These are phyloP conservation scores for Lagenidium giganteum DNA, from an alignment of 352 stramenopile species.

Conservation along the genomic window DNA sequence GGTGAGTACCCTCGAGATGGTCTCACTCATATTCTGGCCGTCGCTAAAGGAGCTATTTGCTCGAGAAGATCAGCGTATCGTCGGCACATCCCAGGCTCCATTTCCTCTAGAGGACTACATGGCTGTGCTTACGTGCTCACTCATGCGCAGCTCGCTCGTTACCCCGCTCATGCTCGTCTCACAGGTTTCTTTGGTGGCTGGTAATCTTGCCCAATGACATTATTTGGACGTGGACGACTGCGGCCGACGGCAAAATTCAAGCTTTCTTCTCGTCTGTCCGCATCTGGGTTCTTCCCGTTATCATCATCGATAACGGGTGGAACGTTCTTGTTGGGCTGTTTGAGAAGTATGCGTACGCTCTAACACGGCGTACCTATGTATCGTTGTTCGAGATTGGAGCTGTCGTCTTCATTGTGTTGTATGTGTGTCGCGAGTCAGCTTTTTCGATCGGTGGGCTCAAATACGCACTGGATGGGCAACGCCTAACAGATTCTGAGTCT, in stretches of 20 bases:
- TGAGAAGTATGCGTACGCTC: constrained; percentile 1
- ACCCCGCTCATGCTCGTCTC: constrained; percentile 7
- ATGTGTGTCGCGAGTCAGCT: not conserved
- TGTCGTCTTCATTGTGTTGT: not conserved
- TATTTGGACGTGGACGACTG: constrained; percentile 7
- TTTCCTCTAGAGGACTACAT: constrained; percentile 6
- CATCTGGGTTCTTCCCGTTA: constrained; percentile 6
- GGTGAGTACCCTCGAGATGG: constrained; percentile 12
- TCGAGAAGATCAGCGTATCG: too few relatives aligned
- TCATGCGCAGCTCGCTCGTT: constrained; percentile 7
- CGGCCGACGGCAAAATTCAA: constrained; percentile 5
- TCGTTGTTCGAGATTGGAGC: not conserved
- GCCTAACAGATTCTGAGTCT: not conserved
- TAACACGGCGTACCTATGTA: not conserved
- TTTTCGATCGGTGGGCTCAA: constrained; percentile 3
- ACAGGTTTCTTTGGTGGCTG: constrained; percentile 14
- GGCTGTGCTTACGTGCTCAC: constrained; percentile 11
- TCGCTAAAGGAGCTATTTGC: not conserved
- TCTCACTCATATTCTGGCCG: constrained; percentile 7
- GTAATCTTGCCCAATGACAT: constrained; percentile 10
- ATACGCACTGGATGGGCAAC: constrained; percentile 1
- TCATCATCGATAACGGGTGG: constrained; percentile 4
- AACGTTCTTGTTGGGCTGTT: not conserved
- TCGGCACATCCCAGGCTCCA: too few relatives aligned
- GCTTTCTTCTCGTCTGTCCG: constrained; percentile 7